Base-by-base conservation (phyloP, 352 stramenopile species). In the Globisporangium uncinulatum region DNA sequence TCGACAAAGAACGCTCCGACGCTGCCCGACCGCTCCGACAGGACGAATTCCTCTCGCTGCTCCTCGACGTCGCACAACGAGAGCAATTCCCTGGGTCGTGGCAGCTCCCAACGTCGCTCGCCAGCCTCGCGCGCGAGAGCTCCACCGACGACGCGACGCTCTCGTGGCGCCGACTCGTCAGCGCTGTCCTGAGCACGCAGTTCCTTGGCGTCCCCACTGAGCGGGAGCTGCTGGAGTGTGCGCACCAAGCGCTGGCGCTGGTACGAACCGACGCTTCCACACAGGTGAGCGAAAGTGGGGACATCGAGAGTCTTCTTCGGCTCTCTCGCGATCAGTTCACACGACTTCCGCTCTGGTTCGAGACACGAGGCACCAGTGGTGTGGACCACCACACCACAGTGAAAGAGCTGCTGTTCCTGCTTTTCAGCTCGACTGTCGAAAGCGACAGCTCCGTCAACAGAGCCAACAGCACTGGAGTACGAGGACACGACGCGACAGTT, bases 261-360 rank as follows among this genome's bases (percentile, higher is more conserved):
- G 15, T 6, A 17, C 17, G 1, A 14, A 29, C 34, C 3, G 34
- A 54, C 17, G 4, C 20, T 59, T 15, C 7, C 19, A 52, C 57
- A n/a, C 21, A 53, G 7, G 29, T 29, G 1, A 29, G n/a, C 21
- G 21, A 41, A n/a, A 21, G 7, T 8, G 11, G 13, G 8, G 49
- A 36, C 7, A 4, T 36, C 10, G 32, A 45, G 29, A 9, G 21
- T 10, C 7, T 66, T 19, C 10, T 29, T 29, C 24, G 42, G 19
- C 13, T 77, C 13, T 61, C 60, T 13, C 46, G 29, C 15, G 37
- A 49, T 7, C 51, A 70, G 11, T 87, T 87, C 50, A 15, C 31
- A 19, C 51, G 61, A 0, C 50, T 83, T 1, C 73, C 66, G 13
- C 51, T 83, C 24, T 86, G 78, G 75, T 83, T 79, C 54, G 66